Conservation (phyloP, 2,329 filamentous ascomycete genomes). For the Penicillium expansum region DNA sequence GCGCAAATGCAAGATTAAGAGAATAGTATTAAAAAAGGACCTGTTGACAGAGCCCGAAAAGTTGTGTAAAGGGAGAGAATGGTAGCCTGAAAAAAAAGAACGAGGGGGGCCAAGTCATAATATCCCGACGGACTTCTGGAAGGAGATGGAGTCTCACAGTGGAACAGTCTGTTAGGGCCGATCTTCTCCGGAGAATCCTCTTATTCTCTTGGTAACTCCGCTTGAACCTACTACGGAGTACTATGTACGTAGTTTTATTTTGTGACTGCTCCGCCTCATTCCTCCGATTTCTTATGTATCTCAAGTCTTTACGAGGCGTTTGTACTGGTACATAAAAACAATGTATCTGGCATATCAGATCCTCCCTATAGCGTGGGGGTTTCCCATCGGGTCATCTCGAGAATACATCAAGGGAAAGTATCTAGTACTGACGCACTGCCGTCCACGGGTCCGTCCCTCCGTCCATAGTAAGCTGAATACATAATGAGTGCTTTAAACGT, state of each 20-base stretch:
- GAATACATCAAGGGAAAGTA: not conserved
- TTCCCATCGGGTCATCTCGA: not conserved
- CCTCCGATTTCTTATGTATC: not conserved
- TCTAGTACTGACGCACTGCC: not conserved
- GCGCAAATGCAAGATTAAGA: constrained; percentile 53
- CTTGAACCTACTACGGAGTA: too few relatives aligned
- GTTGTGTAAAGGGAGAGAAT: not conserved
- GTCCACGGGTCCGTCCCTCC: too few relatives aligned
- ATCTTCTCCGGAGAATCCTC: constrained; percentile 28
- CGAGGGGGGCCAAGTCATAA: constrained; percentile 6
- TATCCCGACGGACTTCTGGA: constrained; percentile 17
- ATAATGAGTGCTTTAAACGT: not conserved
- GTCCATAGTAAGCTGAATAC: not conserved
- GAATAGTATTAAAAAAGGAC: constrained; percentile 9
- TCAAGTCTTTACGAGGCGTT: not conserved
- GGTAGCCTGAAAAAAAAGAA: constrained; percentile 14
- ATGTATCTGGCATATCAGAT: constrained; percentile 2
- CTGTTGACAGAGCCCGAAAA: constrained; percentile 4
- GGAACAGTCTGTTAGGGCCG: constrained; percentile 21
- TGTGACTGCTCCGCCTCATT: not conserved
- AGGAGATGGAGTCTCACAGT: constrained; percentile 25
- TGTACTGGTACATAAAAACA: not conserved
- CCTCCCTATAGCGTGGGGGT: not conserved
- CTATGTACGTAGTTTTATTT: not conserved
- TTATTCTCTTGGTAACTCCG: constrained; percentile 18